Base-by-base conservation (phyloP, 2,329 filamentous ascomycete species). In the Aspergillus awamori region DNA sequence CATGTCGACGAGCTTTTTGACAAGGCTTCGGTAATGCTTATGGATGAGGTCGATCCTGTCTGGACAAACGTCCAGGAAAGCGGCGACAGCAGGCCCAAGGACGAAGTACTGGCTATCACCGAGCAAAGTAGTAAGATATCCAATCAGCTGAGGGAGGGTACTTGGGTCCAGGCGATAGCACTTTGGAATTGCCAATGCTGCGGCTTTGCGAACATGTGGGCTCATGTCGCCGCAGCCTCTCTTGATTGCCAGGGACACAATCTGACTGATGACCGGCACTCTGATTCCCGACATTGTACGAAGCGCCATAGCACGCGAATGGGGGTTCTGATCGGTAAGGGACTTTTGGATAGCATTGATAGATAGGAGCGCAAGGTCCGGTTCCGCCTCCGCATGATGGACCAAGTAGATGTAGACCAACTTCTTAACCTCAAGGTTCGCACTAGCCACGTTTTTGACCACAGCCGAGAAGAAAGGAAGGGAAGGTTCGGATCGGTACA, bases 321-420 rank as follows among this genome's bases (percentile, higher is more conserved):
- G 91, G 1, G 95, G 92, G 75, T 93, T 97, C 60, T 89, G 84
- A 77, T 99, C 95, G 24, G 93, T 96, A 61, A 99, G 86, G 8
- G 94, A 97, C 79, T 97, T 98, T 74, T 99, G 95, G 69, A 99
- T 98, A 6, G 95, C 96, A 79, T 99, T 99, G 84, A 99, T 97
- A 61, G 93, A 97, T 48, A 99, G 85, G 39, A 99, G 85, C 20
- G 95, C 93, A 49, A 97, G 90, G 78, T 99, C 95, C 60, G 94
- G 95, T 73, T 98, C 95, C 65, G 93, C 88, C 76, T 98, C 95
- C 75, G 95, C 95, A 84, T 99, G 93, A 75, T 96, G 92, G 63
- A 98, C 89, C 64, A 99, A 88, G 79, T 97, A 99, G 75, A 97
- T 96, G 82, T 99, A 99, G 64, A 99, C 95, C 59, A 99, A 87